Conservation (phyloP, 805 yeast species). For the baker's yeast (Saccharomyces cerevisiae) region DNA sequence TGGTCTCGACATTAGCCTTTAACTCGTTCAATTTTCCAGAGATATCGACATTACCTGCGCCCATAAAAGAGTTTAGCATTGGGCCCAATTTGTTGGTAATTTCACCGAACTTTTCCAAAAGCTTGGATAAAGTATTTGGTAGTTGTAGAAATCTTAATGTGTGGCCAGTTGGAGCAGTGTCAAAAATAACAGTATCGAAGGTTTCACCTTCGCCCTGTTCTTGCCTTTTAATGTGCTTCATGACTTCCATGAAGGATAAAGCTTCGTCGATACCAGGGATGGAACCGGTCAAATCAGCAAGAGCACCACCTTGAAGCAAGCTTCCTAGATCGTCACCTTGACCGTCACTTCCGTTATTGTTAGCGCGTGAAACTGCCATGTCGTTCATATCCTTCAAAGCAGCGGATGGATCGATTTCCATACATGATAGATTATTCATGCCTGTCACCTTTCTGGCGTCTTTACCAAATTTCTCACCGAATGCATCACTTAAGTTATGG, state of each 20-base stretch:
- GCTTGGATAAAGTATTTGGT: slow-evolving; percentile 84
- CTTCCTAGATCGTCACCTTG: slow-evolving; percentile 28
- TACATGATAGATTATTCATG: slow-evolving; percentile 78
- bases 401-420: slow-evolving; percentile 97
- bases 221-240: slow-evolving; percentile 89
- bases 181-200: slow-evolving; percentile 88
- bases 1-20: slow-evolving; percentile 74
- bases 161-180: slow-evolving; percentile 99
- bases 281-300: slow-evolving; percentile 80
- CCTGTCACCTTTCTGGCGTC: slow-evolving; percentile 94
- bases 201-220: slow-evolving; percentile 35
- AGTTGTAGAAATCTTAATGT: slow-evolving; percentile 89
- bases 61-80: slow-evolving; percentile 69
- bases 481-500: slow-evolving; percentile 93
- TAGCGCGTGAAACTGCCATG: slow-evolving; percentile 30
- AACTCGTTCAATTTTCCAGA: slow-evolving; percentile 51
- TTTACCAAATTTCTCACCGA: slow-evolving; percentile 95
- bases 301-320: slow-evolving; percentile 32
- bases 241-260: slow-evolving; percentile 92
- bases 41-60: slow-evolving; percentile 61
- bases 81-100: slow-evolving; percentile 86
- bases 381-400: slow-evolving; percentile 81
- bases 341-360: slow-evolving; percentile 36
- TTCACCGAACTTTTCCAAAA: slow-evolving; percentile 80
- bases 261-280: slow-evolving; percentile 99